phyloP scores from a whole-genome alignment of 2,329 filamentous ascomycete species.

The Monosporascus sp. region DNA sequence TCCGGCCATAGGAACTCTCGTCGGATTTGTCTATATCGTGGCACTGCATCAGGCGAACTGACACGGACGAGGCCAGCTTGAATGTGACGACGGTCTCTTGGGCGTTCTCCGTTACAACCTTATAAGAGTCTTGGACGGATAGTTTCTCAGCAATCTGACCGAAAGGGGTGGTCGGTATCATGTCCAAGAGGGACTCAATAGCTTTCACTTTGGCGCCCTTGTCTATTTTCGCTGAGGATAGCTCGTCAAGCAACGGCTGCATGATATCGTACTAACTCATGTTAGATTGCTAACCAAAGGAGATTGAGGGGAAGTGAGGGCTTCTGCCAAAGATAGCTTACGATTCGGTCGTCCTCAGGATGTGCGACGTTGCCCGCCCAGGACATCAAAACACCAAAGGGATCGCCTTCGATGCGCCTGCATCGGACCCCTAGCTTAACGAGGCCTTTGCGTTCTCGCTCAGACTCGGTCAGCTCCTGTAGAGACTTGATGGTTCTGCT shows the following conservation, averaged over 20 bases:
- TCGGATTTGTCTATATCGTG: neutral
- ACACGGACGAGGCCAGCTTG: neutral
- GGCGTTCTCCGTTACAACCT: neutral
- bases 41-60: neutral
- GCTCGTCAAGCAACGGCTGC: too few relatives aligned
- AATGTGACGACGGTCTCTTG: neutral
- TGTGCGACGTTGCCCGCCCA: neutral
- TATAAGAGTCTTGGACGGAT: too few relatives aligned
- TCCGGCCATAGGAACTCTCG: neutral
- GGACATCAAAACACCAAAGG: neutral
- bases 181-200: too few relatives aligned
- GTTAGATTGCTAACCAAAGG: too few relatives aligned
- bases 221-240: too few relatives aligned
- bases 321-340: neutral
- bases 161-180: too few relatives aligned
- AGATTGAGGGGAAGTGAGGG: too few relatives aligned
- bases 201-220: too few relatives aligned
- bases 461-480: neutral
- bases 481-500: neutral
- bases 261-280: too few relatives aligned
- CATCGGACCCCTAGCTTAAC: neutral
- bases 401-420: neutral
- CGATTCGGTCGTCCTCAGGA: neutral
- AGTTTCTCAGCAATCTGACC: too few relatives aligned
- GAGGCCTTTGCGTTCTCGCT: neutral